Evolutionary conservation across 2,329 filamentous ascomycete genomes (phyloP).

Genomic region (Aschersonia sp.): DNA sequence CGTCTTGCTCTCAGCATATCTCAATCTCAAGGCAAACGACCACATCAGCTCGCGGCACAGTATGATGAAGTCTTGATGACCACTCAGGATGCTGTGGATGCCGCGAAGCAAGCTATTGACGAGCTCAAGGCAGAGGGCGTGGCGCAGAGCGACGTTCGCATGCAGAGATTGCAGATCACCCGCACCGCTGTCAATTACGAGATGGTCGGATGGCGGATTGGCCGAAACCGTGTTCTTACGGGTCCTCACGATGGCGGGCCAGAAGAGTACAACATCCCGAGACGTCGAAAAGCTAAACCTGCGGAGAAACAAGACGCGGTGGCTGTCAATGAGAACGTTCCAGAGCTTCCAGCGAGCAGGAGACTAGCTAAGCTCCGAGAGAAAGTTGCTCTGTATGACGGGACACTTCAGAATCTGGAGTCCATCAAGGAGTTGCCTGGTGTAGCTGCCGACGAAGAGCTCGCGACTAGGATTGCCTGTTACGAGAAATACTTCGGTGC

Average conservation of each 20-base stretch:
- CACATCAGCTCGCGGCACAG: constrained; percentile 61
- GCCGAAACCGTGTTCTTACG: constrained; percentile 78
- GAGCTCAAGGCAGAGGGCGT: constrained; percentile 76
- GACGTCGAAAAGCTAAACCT: constrained; percentile 31
- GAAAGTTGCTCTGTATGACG: constrained; percentile 79
- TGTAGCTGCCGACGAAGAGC: constrained; percentile 67
- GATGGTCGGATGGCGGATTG: constrained; percentile 87
- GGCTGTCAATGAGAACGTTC: constrained; percentile 23
- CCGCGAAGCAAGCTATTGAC: constrained; percentile 84
- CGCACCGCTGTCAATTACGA: constrained; percentile 89
- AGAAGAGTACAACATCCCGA: constrained; percentile 31
- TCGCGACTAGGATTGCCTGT: constrained; percentile 64
- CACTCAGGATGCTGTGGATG: constrained; percentile 87
- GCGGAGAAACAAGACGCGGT: constrained; percentile 18
- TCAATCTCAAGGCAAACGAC: constrained; percentile 26
- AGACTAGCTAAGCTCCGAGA: constrained; percentile 74
- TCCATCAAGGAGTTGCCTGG: constrained; percentile 82
- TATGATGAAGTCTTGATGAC: constrained; percentile 86
- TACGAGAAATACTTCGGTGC: constrained; percentile 77
- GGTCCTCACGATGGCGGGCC: constrained; percentile 67
- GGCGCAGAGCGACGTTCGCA: constrained; percentile 66
- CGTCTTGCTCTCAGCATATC: constrained; percentile 33
- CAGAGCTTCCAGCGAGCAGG: constrained; percentile 56
- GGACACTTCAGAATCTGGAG: constrained; percentile 79
- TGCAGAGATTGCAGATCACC: constrained; percentile 88